Conservation (phyloP, 2,329 filamentous ascomycete genomes). For the Pseudogymnoascus sp. region DNA sequence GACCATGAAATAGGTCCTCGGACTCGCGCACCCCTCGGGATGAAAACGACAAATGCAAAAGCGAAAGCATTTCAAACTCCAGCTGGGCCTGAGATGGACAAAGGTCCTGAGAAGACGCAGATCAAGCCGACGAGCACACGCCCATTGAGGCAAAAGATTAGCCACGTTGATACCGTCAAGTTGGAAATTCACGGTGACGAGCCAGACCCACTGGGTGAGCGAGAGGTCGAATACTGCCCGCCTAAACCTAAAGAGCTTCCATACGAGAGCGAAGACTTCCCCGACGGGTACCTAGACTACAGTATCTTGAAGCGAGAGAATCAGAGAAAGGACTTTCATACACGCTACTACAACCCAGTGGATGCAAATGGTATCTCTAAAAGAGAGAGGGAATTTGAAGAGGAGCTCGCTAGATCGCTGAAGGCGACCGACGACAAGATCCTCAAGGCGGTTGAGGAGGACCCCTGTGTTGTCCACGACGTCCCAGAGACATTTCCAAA, state of each 20-base stretch:
- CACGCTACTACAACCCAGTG: conserved; percentile 52
- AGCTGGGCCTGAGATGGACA: conserved; percentile 50
- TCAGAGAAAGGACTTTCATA: conserved; percentile 52
- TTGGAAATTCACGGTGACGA: conserved; percentile 54
- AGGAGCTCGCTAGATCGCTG: conserved; percentile 33
- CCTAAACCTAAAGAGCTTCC: conserved; percentile 58
- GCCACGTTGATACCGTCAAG: conserved; percentile 47
- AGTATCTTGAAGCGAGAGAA: conserved; percentile 51
- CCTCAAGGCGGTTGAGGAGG: conserved; percentile 53
- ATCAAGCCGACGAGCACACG: conserved; percentile 51
- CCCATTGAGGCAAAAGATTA: conserved; percentile 48
- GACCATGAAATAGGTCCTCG: conserved; percentile 35
- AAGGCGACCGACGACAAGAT: conserved; percentile 59
- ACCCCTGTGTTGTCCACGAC: conserved; percentile 53
- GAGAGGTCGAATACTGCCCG: conserved; percentile 85
- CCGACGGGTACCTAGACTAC: conserved; percentile 47
- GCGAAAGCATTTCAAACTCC: conserved; percentile 58
- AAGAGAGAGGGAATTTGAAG: conserved; percentile 52
- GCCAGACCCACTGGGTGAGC: conserved; percentile 44
- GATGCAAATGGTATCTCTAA: conserved; percentile 60
- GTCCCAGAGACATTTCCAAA: conserved; percentile 39
- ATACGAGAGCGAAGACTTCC: conserved; percentile 63
- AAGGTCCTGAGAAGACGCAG: conserved; percentile 55
- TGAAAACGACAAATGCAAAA: conserved; percentile 96
- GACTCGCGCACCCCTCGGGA: conserved; percentile 72